These are phyloP conservation scores for Hydnomerulius pinastri DNA, from an alignment of 768 basidiomycete genomes.

Conservation along the genomic window DNA sequence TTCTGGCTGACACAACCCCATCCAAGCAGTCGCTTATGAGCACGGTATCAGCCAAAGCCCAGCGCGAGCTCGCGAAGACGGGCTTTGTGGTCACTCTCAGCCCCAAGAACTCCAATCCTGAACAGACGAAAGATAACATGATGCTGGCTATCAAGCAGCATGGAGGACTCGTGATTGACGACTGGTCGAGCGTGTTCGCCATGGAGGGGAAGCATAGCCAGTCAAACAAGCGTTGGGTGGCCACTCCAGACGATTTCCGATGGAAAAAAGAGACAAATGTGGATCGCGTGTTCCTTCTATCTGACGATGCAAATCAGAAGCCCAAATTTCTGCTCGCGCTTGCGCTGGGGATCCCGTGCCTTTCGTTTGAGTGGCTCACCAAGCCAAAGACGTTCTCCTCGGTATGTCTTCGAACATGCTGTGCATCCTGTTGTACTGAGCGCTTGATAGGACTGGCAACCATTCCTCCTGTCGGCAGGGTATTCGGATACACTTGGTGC, in stretches of 20 bases:
- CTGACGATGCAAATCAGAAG: conserved; percentile 67
- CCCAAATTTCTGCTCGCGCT: conserved; percentile 82
- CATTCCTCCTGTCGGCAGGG: conserved; percentile 59
- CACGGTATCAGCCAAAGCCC: conserved; percentile 34
- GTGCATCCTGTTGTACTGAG: conserved; percentile 11
- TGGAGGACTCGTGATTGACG: conserved; percentile 63
- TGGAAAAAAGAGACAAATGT: conserved; percentile 40
- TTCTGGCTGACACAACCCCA: conserved; percentile 43
- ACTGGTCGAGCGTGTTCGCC: conserved; percentile 56
- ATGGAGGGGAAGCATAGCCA: conserved; percentile 54
- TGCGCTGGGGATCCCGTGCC: conserved; percentile 83
- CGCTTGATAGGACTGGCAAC: conserved; percentile 55
- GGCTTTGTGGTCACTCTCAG: conserved; percentile 63
- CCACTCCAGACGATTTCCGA: conserved; percentile 47
- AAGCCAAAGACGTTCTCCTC: conserved; percentile 32
- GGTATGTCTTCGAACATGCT: conserved; percentile 16
- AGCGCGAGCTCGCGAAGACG: conserved; percentile 46
- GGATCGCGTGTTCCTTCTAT: conserved; percentile 61
- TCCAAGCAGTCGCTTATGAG: conserved; percentile 47
- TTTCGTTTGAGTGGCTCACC: conserved; percentile 55
- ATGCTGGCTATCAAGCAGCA: conserved; percentile 44
- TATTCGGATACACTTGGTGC: conserved; percentile 41
- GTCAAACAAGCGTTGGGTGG: conserved; percentile 53
- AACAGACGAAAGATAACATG: conserved; percentile 45
- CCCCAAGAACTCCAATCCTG: conserved; percentile 35